phyloP scores from a whole-genome alignment of 2,329 filamentous ascomycete species.

The Lasiodiplodia hormozganensis region DNA sequence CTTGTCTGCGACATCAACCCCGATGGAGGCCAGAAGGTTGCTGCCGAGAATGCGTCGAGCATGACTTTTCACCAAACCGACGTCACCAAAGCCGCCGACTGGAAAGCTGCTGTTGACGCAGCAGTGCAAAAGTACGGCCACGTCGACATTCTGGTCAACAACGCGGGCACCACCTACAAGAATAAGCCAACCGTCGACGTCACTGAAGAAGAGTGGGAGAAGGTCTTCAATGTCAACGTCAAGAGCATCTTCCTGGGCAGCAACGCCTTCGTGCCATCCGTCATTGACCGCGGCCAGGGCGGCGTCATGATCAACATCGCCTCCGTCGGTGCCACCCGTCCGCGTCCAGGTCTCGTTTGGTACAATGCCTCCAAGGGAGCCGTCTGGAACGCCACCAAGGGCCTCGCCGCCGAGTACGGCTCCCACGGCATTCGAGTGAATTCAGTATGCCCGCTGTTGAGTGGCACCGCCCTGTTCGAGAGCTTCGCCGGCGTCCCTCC shows the following conservation, averaged over 20 bases:
- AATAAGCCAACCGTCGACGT: slow-evolving; percentile 66
- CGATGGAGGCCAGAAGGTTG: slow-evolving; percentile 58
- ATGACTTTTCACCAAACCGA: slow-evolving; percentile 53
- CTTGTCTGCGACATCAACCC: slow-evolving; percentile 68
- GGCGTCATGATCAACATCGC: slow-evolving; percentile 71
- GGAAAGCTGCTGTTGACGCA: slow-evolving; percentile 60
- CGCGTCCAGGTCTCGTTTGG: slow-evolving; percentile 70
- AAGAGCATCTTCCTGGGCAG: slow-evolving; percentile 70
- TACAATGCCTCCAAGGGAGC: slow-evolving; percentile 75
- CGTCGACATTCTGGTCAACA: slow-evolving; percentile 67
- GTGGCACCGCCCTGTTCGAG: slow-evolving; percentile 68
- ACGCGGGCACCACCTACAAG: slow-evolving; percentile 65
- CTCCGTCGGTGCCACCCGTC: slow-evolving; percentile 68
- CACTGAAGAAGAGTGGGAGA: slow-evolving; percentile 70
- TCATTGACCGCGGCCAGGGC: slow-evolving; percentile 62
- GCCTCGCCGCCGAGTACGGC: slow-evolving; percentile 76
- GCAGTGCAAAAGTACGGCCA: slow-evolving; percentile 61
- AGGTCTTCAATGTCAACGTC: slow-evolving; percentile 72
- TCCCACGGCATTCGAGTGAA: slow-evolving; percentile 76
- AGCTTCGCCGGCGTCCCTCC: slow-evolving; percentile 65
- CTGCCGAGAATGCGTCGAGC: slow-evolving; percentile 47
- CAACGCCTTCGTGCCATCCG: slow-evolving; percentile 65
- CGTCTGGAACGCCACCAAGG: slow-evolving; percentile 68
- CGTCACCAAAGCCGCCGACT: slow-evolving; percentile 60
- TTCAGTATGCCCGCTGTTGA: slow-evolving; percentile 72